Evolutionary conservation across 2,329 filamentous ascomycete genomes (phyloP).

Genomic region (Capronia coronata): DNA sequence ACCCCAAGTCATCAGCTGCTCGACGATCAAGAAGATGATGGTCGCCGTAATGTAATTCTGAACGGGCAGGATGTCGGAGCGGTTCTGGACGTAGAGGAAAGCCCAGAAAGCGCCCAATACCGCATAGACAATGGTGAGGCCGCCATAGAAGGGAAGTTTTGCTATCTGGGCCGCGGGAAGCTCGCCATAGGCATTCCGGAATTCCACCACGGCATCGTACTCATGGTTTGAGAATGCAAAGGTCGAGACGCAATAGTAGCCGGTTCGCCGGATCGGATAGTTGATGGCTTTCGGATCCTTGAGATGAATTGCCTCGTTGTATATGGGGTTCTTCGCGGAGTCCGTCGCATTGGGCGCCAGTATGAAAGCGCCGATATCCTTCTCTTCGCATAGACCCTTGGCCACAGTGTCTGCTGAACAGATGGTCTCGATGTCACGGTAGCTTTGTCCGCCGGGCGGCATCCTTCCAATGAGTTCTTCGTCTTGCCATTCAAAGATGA

Average conservation of each 20-base stretch:
- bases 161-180: constrained; percentile 91
- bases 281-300: constrained; percentile 66
- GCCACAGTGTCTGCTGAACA: constrained; percentile 68
- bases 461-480: constrained; percentile 68
- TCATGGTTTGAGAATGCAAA: constrained; percentile 60
- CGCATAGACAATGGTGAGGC: constrained; percentile 86
- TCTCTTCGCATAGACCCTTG: constrained; percentile 63
- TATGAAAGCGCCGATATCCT: constrained; percentile 79
- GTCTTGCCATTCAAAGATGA: constrained; percentile 94
- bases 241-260: constrained; percentile 91
- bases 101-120: constrained; percentile 83
- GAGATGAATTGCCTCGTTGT: constrained; percentile 74
- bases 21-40: constrained; percentile 83
- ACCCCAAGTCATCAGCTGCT: constrained; percentile 98
- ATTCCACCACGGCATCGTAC: constrained; percentile 78
- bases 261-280: constrained; percentile 81
- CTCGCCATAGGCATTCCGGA: constrained; percentile 93
- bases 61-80: constrained; percentile 88
- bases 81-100: constrained; percentile 90
- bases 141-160: constrained; percentile 95
- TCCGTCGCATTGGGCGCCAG: constrained; percentile 68
- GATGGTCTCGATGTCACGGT: constrained; percentile 62
- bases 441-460: constrained; percentile 48
- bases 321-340: constrained; percentile 62
- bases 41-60: constrained; percentile 99